Conservation (phyloP, 176 grass and related monocot genomes). For the Ensete glaucum region DNA sequence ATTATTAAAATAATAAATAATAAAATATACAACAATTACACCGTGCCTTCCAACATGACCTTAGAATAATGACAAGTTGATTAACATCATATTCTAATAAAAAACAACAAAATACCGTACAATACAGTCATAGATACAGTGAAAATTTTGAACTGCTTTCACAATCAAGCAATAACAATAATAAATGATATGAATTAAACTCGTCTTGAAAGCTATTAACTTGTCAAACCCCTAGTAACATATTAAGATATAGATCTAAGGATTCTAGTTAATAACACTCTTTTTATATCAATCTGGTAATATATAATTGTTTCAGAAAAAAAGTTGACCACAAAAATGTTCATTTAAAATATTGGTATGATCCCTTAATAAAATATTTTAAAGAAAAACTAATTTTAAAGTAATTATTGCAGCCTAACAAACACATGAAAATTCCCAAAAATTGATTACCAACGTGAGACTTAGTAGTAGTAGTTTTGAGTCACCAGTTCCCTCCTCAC, state of each 20-base stretch:
- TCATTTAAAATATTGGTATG: too few species aligned
- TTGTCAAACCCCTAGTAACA: not conserved
- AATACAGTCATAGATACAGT: not conserved
- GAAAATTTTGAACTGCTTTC: not conserved
- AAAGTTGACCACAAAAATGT: too few species aligned
- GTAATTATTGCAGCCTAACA: too few species aligned
- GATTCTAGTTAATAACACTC: not conserved
- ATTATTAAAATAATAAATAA: not conserved
- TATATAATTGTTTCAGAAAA: too few species aligned
- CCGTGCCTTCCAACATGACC: not conserved
- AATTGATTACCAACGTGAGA: too few species aligned
- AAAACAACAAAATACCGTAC: not conserved
- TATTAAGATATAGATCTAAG: not conserved
- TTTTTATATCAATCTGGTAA: too few species aligned
- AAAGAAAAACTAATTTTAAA: too few species aligned
- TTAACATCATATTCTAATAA: not conserved
- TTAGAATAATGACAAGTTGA: not conserved
- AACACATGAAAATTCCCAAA: too few species aligned
- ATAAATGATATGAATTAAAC: not conserved
- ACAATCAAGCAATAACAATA: not conserved
- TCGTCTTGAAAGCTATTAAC: not conserved
- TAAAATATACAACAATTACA: not conserved
- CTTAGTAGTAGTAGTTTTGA: too few species aligned
- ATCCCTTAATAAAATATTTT: too few species aligned
- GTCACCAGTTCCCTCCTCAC: too few species aligned